Evolutionary conservation across 2,329 filamentous ascomycete genomes (phyloP).

Genomic region (Ascocoryne sarcoides): DNA sequence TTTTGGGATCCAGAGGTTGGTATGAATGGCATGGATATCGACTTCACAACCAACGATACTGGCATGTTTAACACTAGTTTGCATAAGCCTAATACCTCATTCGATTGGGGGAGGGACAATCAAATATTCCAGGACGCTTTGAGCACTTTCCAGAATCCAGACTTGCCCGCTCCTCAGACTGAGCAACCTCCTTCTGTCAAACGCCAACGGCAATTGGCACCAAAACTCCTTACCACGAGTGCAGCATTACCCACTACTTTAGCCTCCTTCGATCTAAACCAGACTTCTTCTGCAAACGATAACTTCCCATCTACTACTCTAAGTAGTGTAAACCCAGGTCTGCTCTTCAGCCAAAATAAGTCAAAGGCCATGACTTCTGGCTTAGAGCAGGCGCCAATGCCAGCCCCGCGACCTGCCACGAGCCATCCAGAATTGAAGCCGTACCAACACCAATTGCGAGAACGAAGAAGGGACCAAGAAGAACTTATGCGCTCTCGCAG

Average conservation of each 20-base stretch:
- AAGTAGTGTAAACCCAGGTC: slow-evolving; percentile 48
- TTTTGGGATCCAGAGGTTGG: slow-evolving; percentile 49
- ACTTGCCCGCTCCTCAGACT: slow-evolving; percentile 8
- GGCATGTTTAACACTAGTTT: slow-evolving; percentile 23
- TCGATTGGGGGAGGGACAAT: slow-evolving; percentile 48
- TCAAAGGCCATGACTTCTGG: slow-evolving; percentile 13
- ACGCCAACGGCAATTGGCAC: slow-evolving; percentile 40
- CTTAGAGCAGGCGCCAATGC: slow-evolving; percentile 21
- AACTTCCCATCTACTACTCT: slow-evolving; percentile 41
- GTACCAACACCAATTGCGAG: slow-evolving; percentile 27
- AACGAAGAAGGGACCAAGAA: slow-evolving; percentile 25
- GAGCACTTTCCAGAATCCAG: slow-evolving; percentile 11
- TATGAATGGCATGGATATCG: slow-evolving; percentile 50
- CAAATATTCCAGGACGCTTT: slow-evolving; percentile 45
- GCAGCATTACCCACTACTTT: slow-evolving; percentile 34
- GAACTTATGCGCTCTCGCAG: slow-evolving; percentile 23
- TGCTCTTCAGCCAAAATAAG: slow-evolving; percentile 43
- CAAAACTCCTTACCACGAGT: slow-evolving; percentile 25
- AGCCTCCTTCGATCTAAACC: slow-evolving; percentile 33
- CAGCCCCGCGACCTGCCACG: slow-evolving; percentile 21
- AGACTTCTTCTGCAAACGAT: slow-evolving; percentile 36
- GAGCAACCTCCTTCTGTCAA: slow-evolving; percentile 31
- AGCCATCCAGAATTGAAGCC: slow-evolving; percentile 23
- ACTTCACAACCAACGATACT: slow-evolving; percentile 39
- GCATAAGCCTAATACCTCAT: slow-evolving; percentile 41